Evolutionary conservation across 768 basidiomycete genomes (phyloP), one percentile per base, ranked within the genome.

Genomic region (Rhodosporidiobolus sp.): DNA sequence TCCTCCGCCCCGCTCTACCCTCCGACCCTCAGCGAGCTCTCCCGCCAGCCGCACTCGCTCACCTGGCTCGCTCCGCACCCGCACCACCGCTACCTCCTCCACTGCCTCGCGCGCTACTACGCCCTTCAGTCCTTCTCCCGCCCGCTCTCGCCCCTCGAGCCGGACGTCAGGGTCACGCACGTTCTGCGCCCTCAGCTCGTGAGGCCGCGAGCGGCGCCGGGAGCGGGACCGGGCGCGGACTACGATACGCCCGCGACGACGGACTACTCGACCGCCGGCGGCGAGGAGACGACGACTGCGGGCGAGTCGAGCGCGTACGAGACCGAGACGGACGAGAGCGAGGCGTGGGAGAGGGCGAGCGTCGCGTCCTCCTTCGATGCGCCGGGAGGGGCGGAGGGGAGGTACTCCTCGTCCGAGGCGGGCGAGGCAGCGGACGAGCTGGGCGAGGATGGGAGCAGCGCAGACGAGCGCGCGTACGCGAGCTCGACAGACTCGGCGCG

Each of bases 61-160:
- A 54, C 66, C 38, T 75, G 74, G 74, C 63, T 69, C 48, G 56
- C 59, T 4, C 70, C 74, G 20, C 54, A 62, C 22, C 67, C 74
- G 1, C 67, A 68, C 30, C 55, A 57, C 45, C 74, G 74, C 24
- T 75, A 57, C 67, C 53, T 72, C 49, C 52, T 67, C 54, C 74
- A 75, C 60, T 57, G 46, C 22, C 59, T 75, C 55, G 66, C 70
- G 5, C 63, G 74, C 12, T 75, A 75, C 66, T 75, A 75, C 64
- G 12, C 22, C 54, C 64, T 71, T n/a, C 48, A 56, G 30, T 71
- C 70, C 49, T 75, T 75, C 64, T 71, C 70, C 4, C 58, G 64
- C 30, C 70, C 70, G 2, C 54, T 67, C 8, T 59, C 55, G 3
- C 73, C 73, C 1, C 69, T 70, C 73, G 73, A 70, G 34, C 73